Evolutionary conservation across 2,329 filamentous ascomycete species (phyloP), one percentile per base, ranked within the genome.

Genomic region (Cercospora zeina): DNA sequence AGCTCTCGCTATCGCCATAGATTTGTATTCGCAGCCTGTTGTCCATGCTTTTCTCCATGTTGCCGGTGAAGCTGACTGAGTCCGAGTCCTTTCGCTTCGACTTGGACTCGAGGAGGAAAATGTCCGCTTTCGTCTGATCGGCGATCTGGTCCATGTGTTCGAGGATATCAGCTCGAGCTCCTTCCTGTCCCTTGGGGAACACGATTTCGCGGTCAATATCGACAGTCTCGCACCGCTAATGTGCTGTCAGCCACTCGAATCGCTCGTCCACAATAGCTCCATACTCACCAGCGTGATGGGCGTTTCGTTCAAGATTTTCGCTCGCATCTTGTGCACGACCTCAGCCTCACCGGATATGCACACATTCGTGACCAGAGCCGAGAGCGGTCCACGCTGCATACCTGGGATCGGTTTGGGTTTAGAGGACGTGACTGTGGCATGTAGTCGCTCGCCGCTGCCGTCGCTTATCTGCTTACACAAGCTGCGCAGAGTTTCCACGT

Each of bases 61-160:
- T 86, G 72, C 91, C 90, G 31, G 85, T 85, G 74, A 87, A 87
- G 67, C 90, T 91, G 50, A 89, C 89, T 66, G 89, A 87, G 69
- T 96, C 87, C 11, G 90, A 89, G 73, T 88, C 85, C 30, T 89
- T 87, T 67, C 93, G 84, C 59, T 69, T 67, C 24, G 72, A 68
- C 77, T 96, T 96, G 3, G 95, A 93, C 61, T 92, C 93, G 55
- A 99, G 85, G 54, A 99, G 82, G 77, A 99, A 99, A 69, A 99
- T 96, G 77, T 99, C 95, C 58, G 96, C 93, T 56, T 95, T 95
- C 65, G 93, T 97, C 73, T 89, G 96, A 68, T 83, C 85, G 10
- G 95, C 90, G 72, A 96, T 89, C 66, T 89, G 87, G 76, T 97
- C 91, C 69, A 99, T 84, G 71, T 93, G 91, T 66, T 91, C 87